Percentiles rank a stretch among this genome's conserved stretches.
Conservation (phyloP, 148 eudicot species). For the Nyssa sinensis region DNA sequence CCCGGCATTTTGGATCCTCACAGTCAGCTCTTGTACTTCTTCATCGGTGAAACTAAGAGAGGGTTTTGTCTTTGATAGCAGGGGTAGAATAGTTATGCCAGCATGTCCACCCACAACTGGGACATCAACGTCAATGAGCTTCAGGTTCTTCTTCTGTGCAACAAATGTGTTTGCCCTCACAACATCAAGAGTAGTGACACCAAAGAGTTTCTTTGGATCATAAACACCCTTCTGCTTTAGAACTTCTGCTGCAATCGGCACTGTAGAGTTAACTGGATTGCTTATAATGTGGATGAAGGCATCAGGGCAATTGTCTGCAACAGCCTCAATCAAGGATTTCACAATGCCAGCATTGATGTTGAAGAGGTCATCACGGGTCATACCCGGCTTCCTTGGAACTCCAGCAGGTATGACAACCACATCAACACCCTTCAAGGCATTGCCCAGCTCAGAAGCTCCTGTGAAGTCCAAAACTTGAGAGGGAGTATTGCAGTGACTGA, state of each 20-base stretch:
- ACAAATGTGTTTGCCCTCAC: slow-evolving; percentile 93
- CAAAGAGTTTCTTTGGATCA: slow-evolving; percentile 88
- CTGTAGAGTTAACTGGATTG: slow-evolving; percentile 92
- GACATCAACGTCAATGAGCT: slow-evolving; percentile 84
- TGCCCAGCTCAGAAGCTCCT: slow-evolving; percentile 62
- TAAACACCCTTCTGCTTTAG: slow-evolving; percentile 80
- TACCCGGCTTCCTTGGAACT: slow-evolving; percentile 90
- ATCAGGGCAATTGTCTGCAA: slow-evolving; percentile 81
- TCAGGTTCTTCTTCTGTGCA: slow-evolving; percentile 73
- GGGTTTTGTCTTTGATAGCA: slow-evolving; percentile 78
- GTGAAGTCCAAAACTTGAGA: slow-evolving; percentile 68
- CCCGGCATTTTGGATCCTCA: slow-evolving; percentile 88
- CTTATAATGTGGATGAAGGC: slow-evolving; percentile 93
- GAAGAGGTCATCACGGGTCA: slow-evolving; percentile 93
- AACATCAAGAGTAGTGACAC: slow-evolving; percentile 83
- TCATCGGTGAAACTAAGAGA: slow-evolving; percentile 62
- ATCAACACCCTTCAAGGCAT: slow-evolving; percentile 59
- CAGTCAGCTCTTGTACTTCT: slow-evolving; percentile 67
- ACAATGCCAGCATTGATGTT: slow-evolving; percentile 86
- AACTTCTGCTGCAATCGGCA: slow-evolving; percentile 89
- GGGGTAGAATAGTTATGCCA: slow-evolving; percentile 81
- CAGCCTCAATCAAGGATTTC: slow-evolving; percentile 70
- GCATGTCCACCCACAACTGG: slow-evolving; percentile 96
- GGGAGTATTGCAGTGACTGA: slow-evolving; percentile 94
- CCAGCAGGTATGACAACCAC: slow-evolving; percentile 95